Base-by-base conservation (phyloP, 177 flowering plant genomes). In the Vitis hybrid region DNA sequence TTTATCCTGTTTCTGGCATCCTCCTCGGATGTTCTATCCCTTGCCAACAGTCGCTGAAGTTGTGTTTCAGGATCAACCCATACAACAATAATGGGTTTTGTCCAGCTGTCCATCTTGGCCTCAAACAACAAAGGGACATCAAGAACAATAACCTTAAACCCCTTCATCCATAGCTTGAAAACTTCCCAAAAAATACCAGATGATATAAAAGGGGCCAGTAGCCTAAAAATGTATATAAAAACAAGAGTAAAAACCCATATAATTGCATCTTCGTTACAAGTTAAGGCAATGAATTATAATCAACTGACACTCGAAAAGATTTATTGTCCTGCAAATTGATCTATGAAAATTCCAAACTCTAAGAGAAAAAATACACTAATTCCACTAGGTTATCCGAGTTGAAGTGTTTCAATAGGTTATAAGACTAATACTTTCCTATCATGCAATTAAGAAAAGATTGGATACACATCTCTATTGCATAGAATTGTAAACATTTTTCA, bases 11-110 rank as follows among this genome's bases (percentile, higher is more conserved):
- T 90, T 64, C 75, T 77, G 15, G 97, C 96, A 70, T 95, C 93
- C 66, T 88, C 89, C 66, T 87, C 91, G 4, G 87, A 76, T 27
- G 83, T 62, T 60, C 78, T 73, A 77, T 95, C 98, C 75, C 99
- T 90, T 61, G 80, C 78, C 83, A 91, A 76, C 32, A 95, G 91
- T 53, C 98, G 83, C 56, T 77, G 82, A 70, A 91, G 91, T 73
- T 93, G 99, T 32, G 96, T 95, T 66, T 89, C 87, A 17, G 89
- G 90, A 71, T 90, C 91, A 17, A 93, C 97, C 96, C 97, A 91
- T 15, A 93, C 98, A 70, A 94, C 96, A 52, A 94, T 70, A 63
- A 87, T 77, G 21, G 97, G 97, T 56, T 87, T 88, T 35, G 97
- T 87, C 92, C 90, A 89, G 61, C 70, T 82, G 73, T 90, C 90